A percentile compares a stretch with the other conserved stretches of the same genome.
Conservation (phyloP, 441 rosid genomes). For the Arabidopsis hybrid region DNA sequence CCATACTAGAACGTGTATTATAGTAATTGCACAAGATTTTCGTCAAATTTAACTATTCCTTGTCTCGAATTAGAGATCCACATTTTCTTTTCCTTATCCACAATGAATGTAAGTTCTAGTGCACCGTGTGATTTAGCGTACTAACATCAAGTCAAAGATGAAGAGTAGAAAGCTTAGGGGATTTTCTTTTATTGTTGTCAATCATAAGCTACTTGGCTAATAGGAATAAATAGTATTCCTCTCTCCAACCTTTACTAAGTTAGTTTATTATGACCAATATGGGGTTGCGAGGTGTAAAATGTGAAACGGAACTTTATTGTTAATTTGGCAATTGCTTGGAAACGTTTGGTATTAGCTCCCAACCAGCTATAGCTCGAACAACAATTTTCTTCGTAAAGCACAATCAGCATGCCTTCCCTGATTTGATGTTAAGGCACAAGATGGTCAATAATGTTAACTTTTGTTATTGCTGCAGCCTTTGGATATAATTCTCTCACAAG, state of each 20-base stretch:
- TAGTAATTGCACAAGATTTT: constrained; percentile 12
- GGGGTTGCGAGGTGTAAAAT: constrained; percentile 20
- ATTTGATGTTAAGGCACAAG: constrained; percentile 21
- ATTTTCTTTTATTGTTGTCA: constrained; percentile 5
- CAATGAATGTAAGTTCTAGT: neutral
- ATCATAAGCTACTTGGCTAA: constrained; percentile 23
- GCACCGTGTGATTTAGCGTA: constrained; percentile 15
- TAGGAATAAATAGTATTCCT: constrained; percentile 6
- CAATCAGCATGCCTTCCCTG: constrained; percentile 14
- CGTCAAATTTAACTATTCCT: constrained; percentile 4
- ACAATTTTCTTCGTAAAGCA: neutral
- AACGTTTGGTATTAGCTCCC: neutral
- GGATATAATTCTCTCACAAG: constrained; percentile 95
- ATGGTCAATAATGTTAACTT: constrained; percentile 24
- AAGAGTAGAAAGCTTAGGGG: neutral
- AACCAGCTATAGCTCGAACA: neutral
- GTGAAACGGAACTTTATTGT: constrained; percentile 29
- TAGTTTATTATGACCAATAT: neutral
- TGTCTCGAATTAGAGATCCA: neutral
- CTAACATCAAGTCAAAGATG: constrained; percentile 16
- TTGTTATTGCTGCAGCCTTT: constrained; percentile 72
- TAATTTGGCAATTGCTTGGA: constrained; percentile 16
- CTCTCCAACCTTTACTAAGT: constrained; percentile 1
- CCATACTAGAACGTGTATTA: constrained; percentile 8
- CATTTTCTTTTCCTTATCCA: constrained; percentile 4